Base-by-base conservation (phyloP, 2,329 filamentous ascomycete genomes). In the Harringtonia aguacate region DNA sequence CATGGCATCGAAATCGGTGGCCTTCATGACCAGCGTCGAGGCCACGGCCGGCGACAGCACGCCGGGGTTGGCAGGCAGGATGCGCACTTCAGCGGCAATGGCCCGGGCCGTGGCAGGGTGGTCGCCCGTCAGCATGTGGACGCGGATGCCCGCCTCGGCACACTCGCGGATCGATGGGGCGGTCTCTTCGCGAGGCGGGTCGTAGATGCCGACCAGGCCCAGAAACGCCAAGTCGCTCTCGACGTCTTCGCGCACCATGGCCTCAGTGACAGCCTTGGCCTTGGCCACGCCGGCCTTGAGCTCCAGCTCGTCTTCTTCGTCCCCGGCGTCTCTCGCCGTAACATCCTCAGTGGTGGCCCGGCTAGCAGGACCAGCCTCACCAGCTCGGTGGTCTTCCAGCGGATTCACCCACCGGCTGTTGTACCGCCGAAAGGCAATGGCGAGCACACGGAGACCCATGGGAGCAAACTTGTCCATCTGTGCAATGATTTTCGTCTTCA, bases 121-220 rank as follows among this genome's bases (percentile, higher is more conserved):
- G 54, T 92, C 86, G 46, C 86, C 86, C 20, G 86, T 92, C 28
- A 90, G 72, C 85, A 90, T 89, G 63, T 88, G 84, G 8, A 89
- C 84, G 49, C 73, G 75, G 58, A 89, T 87, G 40, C 85, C 84
- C 22, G 85, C 85, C 37, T 72, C 72, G 44, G 82, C 76, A 55
- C 83, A 87, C 55, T 82, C 74, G 20, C 68, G 68, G 46, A 89
- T 85, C 8, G 84, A 80, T 1, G 70, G 73, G 20, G 81, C 84
- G 1, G 87, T 88, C 63, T 94, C 87, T 3, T 79, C 76, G 2
- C 87, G 84, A 44, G 86, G 87, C 4, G 87, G 87, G 53, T 94
- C 87, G 57, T 92, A 90, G 50, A 94, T 82, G 45, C 86, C 87
- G 39, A 84, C 81, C 10, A 95, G 72, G n/a, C 88, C 89, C 14